Evolutionary conservation across 2,329 filamentous ascomycete genomes (phyloP), one percentile per base, ranked within the genome.

Genomic region (Trichoderma aggressivum): DNA sequence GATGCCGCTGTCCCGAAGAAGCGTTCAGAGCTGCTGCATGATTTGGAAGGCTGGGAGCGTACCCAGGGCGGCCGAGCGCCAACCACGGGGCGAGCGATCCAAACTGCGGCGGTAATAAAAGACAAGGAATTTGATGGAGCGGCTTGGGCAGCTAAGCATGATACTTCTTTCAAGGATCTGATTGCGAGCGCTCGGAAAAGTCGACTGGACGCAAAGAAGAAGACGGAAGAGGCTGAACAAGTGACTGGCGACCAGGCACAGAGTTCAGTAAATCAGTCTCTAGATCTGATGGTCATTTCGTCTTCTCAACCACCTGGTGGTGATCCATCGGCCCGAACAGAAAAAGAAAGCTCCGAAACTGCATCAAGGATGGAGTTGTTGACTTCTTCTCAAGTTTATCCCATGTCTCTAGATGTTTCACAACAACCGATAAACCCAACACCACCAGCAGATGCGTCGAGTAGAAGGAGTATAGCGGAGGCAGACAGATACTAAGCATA

Each of bases 101-200:
- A 83, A 82, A 87, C 74, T 56, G 77, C 77, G 16, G 72, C 75
- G 7, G 75, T 79, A n/a, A 80, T 98, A 71, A 94, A 92, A 84
- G 90, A 91, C 75, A 98, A 97, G 78, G 92, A 96, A 72, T 98
- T 98, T 78, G 93, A 97, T 78, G 90, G 90, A 3, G 85, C 86
- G 1, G 91, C 89, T 0, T 97, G 95, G 91, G 90, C 91, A 28
- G 84, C 84, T 8, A 90, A 86, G 72, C 91, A 98, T 80, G 90
- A 90, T 61, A 83, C 83, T 21, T 91, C 94, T 1, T 99, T 97
- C 79, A 89, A 90, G 73, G 87, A 91, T 56, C 80, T 99, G 58
- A 95, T 98, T 76, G 91, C 90, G 3, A 90, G 87, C 75, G 96
- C 95, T 18, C 88, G 88, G 72, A 85, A 84, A 80, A 88, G 86